phyloP scores from a whole-genome alignment of 1,139 yeast species.

The Scheffersomyces parashehatae region DNA sequence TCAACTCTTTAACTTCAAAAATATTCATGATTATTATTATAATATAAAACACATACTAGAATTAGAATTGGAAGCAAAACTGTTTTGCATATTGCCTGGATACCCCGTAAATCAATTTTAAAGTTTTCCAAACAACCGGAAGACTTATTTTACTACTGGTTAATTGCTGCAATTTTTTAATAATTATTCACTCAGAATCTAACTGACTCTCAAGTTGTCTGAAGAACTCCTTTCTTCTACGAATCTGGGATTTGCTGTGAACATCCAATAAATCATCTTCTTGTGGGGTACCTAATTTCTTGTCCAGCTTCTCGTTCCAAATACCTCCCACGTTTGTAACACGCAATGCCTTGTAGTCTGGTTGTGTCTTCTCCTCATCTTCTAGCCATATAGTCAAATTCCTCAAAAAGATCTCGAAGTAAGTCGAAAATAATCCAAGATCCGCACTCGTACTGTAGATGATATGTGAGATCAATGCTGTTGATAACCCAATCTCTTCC shows the following conservation, averaged over 20 bases:
- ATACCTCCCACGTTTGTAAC: conserved; percentile 19
- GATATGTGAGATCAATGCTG: conserved; percentile 28
- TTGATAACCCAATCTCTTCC: conserved; percentile 24
- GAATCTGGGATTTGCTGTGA: conserved; percentile 22
- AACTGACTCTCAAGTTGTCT: background rate
- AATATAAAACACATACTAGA: too few species aligned
- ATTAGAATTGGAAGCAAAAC: too few species aligned
- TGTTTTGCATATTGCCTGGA: too few species aligned
- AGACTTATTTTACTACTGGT: too few species aligned
- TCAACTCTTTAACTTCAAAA: too few species aligned
- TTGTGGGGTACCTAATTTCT: conserved; percentile 14
- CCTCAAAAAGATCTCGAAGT: conserved; percentile 1
- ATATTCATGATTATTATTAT: too few species aligned
- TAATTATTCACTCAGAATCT: too few species aligned
- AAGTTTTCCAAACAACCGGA: too few species aligned
- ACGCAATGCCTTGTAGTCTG: conserved; percentile 4
- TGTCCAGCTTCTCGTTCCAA: conserved; percentile 30
- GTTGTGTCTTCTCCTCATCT: background rate
- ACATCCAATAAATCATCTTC: conserved; percentile 18
- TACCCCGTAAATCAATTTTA: too few species aligned
- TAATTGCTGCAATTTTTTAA: too few species aligned
- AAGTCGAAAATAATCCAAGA: conserved; percentile 7
- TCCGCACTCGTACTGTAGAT: conserved; percentile 28
- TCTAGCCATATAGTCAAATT: background rate
- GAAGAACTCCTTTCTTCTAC: conserved; percentile 24